Percentiles rank a stretch among this genome's conserved stretches.
These are phyloP conservation scores for Cadophora luteo-olivacea DNA, from an alignment of 2,329 filamentous ascomycete species.

Conservation along the genomic window DNA sequence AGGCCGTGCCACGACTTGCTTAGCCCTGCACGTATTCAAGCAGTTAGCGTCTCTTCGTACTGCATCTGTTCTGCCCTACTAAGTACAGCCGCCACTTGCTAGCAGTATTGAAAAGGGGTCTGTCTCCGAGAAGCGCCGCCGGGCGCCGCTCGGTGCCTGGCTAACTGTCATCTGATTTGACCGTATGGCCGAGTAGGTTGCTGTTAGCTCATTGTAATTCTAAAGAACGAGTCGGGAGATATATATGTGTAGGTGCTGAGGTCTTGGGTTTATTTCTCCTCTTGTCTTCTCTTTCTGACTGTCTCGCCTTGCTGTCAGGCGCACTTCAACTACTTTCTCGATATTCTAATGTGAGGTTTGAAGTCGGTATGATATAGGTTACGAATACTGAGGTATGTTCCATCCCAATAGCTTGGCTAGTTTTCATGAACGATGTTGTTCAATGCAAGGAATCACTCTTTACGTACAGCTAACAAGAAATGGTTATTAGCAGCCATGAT, in stretches of 20 bases:
- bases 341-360: background rate
- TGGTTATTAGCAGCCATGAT: slow-evolving; percentile 19
- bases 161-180: slow-evolving; percentile 17
- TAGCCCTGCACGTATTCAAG: background rate
- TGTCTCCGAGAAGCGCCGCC: background rate
- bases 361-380: slow-evolving; percentile 20
- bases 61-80: background rate
- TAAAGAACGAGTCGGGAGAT: slow-evolving; percentile 19
- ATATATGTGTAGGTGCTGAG: slow-evolving; percentile 16
- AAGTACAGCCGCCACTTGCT: background rate
- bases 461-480: background rate
- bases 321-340: background rate
- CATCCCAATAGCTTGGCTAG: background rate
- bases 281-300: slow-evolving; percentile 1
- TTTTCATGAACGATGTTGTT: slow-evolving; percentile 1
- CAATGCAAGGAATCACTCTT: background rate
- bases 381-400: slow-evolving; percentile 23
- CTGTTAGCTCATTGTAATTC: slow-evolving; percentile 20
- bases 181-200: background rate
- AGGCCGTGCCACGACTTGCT: background rate
- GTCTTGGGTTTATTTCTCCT: slow-evolving; percentile 15
- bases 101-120: background rate
- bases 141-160: background rate
- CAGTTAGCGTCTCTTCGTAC: background rate
- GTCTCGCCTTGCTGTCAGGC: slow-evolving; percentile 21